Base-by-base conservation (phyloP, 2,329 filamentous ascomycete genomes). In the Pleurostoma richardsiae region DNA sequence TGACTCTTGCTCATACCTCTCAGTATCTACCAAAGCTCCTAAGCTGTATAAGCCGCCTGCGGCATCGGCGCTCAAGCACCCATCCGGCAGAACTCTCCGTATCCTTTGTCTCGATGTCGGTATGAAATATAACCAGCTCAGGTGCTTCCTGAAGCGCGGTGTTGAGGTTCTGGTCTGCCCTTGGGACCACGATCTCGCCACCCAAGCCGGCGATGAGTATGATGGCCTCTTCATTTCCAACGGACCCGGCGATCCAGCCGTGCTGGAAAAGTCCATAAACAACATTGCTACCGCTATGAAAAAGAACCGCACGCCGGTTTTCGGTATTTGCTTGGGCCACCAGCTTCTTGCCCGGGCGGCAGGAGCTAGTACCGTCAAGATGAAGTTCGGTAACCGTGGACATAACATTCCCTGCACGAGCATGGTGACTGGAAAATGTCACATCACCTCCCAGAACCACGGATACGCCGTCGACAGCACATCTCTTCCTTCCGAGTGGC, bases 311-410 rank as follows among this genome's bases (percentile, higher is more conserved):
- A 92, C 85, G 6, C 92, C 92, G 5, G 86, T 97, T 52, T 96
- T 97, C 57, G 92, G 92, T 74, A 97, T 97, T 63, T 97, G 92
- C 73, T 72, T 97, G 58, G 92, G 92, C 48, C 92, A 97, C 67
- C 92, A 97, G 71, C 78, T 97, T 56, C 82, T 97, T 44, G 90
- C 92, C 45, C 82, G 90, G 57, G 90, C 92, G 48, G 83, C 90
- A 30, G 92, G 92, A 46, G 92, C 91, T 41, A 77, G 77, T 41
- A 97, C 94, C 1, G 70, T 79, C 60, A 99, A 99, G 78, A 95
- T 99, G 90, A 97, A 97, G 79, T 99, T 96, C 61, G 94, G 94
- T 73, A 99, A 99, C 74, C 89, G 94, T 61, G 94, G 92, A 40
- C 90, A 95, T 76, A 99, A 99, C 72, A 97, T 99, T 61, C 94